A percentile compares a stretch with the other conserved stretches of the same genome.
Evolutionary conservation across 1,284 basidiomycete genomes (phyloP).

Genomic region (Leccinum holopus): DNA sequence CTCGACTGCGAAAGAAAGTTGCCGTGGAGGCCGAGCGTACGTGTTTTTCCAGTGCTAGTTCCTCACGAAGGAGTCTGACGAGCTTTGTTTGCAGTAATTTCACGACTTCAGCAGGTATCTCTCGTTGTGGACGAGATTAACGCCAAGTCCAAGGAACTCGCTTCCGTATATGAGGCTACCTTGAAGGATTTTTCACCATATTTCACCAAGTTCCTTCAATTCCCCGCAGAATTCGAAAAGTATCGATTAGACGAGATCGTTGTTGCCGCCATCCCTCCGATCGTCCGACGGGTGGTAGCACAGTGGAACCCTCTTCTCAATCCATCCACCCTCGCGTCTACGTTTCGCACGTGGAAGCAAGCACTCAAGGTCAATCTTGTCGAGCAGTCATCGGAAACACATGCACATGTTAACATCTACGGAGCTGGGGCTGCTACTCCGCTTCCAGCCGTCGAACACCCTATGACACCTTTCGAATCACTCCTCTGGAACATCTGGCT

Average conservation of each 20-base stretch:
- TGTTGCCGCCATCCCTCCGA: conserved; percentile 84
- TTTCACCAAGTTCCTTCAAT: conserved; percentile 74
- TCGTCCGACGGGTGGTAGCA: conserved; percentile 65
- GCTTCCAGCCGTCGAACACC: conserved; percentile 44
- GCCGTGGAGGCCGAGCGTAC: conserved; percentile 72
- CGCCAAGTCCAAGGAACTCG: conserved; percentile 58
- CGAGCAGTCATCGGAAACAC: conserved; percentile 42
- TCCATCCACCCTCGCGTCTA: conserved; percentile 59
- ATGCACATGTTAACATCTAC: conserved; percentile 57
- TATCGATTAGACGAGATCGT: conserved; percentile 89
- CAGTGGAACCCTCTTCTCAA: conserved; percentile 75
- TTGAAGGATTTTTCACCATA: conserved; percentile 69
- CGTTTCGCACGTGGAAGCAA: conserved; percentile 68
- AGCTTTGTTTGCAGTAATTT: conserved; percentile 55
- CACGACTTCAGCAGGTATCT: conserved; percentile 73
- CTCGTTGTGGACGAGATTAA: conserved; percentile 71
- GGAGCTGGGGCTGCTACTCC: conserved; percentile 43
- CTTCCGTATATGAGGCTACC: conserved; percentile 63
- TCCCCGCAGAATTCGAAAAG: conserved; percentile 73
- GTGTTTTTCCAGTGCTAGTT: conserved; percentile 28
- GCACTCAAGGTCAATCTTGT: conserved; percentile 58
- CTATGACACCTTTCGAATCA: conserved; percentile 95
- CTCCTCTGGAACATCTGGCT: conserved; percentile 95
- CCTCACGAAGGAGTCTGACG: conserved; percentile 17
- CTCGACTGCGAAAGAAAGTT: conserved; percentile 64